phyloP scores from a whole-genome alignment of 1,139 yeast genomes.

The Arxiozyma bovina region DNA sequence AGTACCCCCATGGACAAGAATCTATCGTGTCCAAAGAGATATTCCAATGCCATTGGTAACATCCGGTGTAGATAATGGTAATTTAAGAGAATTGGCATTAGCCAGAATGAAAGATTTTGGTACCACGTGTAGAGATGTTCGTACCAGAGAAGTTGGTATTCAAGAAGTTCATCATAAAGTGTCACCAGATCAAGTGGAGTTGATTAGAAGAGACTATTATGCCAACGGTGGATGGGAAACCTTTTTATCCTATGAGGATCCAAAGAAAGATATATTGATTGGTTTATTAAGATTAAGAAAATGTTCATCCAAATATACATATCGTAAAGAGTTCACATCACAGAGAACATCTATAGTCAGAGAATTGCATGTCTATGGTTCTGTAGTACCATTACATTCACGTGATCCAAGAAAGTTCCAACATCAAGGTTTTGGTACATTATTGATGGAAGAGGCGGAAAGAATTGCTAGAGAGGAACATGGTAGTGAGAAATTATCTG shows the following conservation, averaged over 20 bases:
- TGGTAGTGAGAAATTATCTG: slow-evolving; percentile 83
- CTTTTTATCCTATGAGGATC: slow-evolving; percentile 90
- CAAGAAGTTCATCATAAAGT: slow-evolving; percentile 98
- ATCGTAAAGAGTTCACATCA: slow-evolving; percentile 72
- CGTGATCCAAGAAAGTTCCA: slow-evolving; percentile 96
- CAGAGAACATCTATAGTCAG: slow-evolving; percentile 91
- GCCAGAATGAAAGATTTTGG: slow-evolving; percentile 99
- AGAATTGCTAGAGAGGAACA: slow-evolving; percentile 93
- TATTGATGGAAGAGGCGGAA: slow-evolving; percentile 97
- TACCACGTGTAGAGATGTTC: slow-evolving; percentile 90
- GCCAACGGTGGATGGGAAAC: slow-evolving; percentile 99
- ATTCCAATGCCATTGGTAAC: slow-evolving; percentile 98
- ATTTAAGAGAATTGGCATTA: slow-evolving; percentile 85
- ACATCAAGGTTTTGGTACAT: slow-evolving; percentile 97
- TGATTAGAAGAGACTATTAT: slow-evolving; percentile 88
- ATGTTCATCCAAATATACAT: slow-evolving; percentile 84
- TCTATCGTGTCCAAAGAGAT: slow-evolving; percentile 96
- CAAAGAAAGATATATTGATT: slow-evolving; percentile 88
- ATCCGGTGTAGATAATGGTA: slow-evolving; percentile 97
- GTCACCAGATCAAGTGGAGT: slow-evolving; percentile 93
- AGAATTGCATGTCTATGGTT: slow-evolving; percentile 94
- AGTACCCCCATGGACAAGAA: slow-evolving; percentile 99
- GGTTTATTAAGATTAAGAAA: slow-evolving; percentile 83
- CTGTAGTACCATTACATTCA: slow-evolving; percentile 95
- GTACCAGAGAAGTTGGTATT: slow-evolving; percentile 97